Evolutionary conservation across 108 stramenopile species (phyloP).

Genomic region (Skeletonema menzelii): DNA sequence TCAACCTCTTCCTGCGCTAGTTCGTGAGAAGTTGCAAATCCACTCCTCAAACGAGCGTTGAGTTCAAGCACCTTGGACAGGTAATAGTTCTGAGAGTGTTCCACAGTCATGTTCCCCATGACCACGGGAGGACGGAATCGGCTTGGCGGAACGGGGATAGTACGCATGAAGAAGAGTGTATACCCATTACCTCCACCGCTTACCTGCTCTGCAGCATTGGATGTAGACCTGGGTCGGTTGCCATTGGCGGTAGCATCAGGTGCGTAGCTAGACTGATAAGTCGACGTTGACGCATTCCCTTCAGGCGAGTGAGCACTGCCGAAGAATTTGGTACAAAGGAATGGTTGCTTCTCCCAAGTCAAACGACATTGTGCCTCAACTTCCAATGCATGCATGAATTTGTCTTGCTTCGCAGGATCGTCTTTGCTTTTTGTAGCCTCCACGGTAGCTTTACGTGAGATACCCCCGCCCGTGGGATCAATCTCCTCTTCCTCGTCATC

Average conservation of each 20-base stretch:
- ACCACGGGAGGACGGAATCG: conserved; percentile 96
- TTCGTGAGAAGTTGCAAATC: conserved; percentile 33
- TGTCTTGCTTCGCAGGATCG: conserved; percentile 48
- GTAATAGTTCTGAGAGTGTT: conserved; percentile 95
- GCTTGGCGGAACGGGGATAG: conserved; percentile 91
- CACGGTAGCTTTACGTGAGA: conserved; percentile 41
- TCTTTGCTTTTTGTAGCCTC: conserved; percentile 22
- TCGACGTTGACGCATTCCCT: neutral
- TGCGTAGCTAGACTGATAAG: neutral
- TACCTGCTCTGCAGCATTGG: conserved; percentile 36
- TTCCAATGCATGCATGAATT: conserved; percentile 92
- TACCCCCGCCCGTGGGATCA: conserved; percentile 31
- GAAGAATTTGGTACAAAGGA: conserved; percentile 73
- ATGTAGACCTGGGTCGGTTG: conserved; percentile 36
- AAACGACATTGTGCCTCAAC: conserved; percentile 88
- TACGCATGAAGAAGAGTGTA: conserved; percentile 86
- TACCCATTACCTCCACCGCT: conserved; percentile 53
- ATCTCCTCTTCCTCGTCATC: conserved; percentile 12
- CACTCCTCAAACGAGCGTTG: conserved; percentile 67
- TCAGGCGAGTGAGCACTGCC: conserved; percentile 49
- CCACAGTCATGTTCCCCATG: conserved; percentile 87
- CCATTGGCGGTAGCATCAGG: neutral
- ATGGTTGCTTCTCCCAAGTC: conserved; percentile 84
- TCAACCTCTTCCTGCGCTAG: conserved; percentile 39
- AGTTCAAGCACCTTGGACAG: conserved; percentile 81